Conservation (phyloP, 2,329 filamentous ascomycete species). For the Sporothrix phasma region DNA sequence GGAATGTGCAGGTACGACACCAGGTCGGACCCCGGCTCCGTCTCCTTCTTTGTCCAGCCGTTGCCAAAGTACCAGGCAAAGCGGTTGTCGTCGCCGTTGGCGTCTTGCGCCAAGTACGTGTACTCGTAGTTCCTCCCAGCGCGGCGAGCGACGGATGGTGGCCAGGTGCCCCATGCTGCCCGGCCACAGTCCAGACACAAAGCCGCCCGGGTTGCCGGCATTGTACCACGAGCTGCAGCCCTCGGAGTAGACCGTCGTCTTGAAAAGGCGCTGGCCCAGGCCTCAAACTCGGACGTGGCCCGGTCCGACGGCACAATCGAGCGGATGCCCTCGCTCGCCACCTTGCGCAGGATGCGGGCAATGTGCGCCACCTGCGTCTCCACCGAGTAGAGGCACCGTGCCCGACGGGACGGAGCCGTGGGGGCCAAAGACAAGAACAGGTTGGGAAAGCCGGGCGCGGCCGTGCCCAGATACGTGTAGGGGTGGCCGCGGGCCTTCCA, state of each 20-base stretch:
- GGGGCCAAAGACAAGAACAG: constrained; percentile 23
- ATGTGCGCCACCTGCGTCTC: constrained; percentile 30
- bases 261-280: constrained; percentile 26
- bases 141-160: constrained; percentile 21
- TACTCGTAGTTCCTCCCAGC: constrained; percentile 30
- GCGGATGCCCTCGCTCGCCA: constrained; percentile 37
- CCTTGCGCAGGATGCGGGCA: constrained; percentile 39
- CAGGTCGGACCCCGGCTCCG: constrained; percentile 31
- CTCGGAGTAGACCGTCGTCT: constrained; percentile 25
- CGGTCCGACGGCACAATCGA: constrained; percentile 20
- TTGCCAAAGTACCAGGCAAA: constrained; percentile 37
- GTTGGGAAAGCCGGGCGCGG: constrained; percentile 28
- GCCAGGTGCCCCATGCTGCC: constrained; percentile 23
- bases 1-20: constrained; percentile 37
- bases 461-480: constrained; percentile 33
- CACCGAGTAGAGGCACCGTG: constrained; percentile 15
- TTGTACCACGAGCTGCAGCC: constrained; percentile 27
- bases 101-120: constrained; percentile 29
- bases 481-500: constrained; percentile 54
- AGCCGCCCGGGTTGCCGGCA: constrained; percentile 22
- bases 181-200: constrained; percentile 22
- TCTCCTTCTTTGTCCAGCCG: constrained; percentile 34
- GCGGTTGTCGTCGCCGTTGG: constrained; percentile 12
- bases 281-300: constrained; percentile 22
- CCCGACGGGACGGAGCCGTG: constrained; percentile 16